Conservation (phyloP, 805 yeast genomes). For the Saturnispora halmiae region DNA sequence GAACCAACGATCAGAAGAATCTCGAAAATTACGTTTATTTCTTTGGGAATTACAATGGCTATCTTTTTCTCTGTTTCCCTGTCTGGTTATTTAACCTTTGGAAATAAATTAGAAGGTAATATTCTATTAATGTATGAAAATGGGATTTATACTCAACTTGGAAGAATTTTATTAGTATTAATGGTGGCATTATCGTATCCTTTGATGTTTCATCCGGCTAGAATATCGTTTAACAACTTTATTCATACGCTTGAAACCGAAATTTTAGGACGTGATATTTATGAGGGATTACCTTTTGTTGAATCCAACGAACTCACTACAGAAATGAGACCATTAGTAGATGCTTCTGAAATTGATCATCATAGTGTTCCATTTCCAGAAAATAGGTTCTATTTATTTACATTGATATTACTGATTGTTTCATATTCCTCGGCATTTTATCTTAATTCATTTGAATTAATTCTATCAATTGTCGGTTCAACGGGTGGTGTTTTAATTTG, state of each 20-base stretch:
- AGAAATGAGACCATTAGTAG: conserved; percentile 14
- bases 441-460: conserved; percentile 56
- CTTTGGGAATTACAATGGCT: conserved; percentile 45
- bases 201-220: conserved; percentile 71
- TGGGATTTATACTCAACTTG: conserved; percentile 39
- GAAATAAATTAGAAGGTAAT: conserved; percentile 56
- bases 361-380: conserved; percentile 38
- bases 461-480: conserved; percentile 68
- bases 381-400: conserved; percentile 39
- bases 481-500: conserved; percentile 78
- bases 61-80: conserved; percentile 59
- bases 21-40: conserved; percentile 33
- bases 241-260: conserved; percentile 16
- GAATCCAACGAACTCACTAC: background rate
- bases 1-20: conserved; percentile 44
- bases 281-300: background rate
- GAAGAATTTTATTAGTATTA: conserved; percentile 52
- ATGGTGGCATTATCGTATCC: conserved; percentile 77
- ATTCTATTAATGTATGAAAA: conserved; percentile 59
- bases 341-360: conserved; percentile 21
- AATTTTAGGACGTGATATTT: background rate
- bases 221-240: conserved; percentile 65
- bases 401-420: conserved; percentile 35
- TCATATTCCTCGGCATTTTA: conserved; percentile 51
- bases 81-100: conserved; percentile 66